These are phyloP conservation scores for Botryotinia convoluta DNA, from an alignment of 2,329 filamentous ascomycete species.

Conservation along the genomic window DNA sequence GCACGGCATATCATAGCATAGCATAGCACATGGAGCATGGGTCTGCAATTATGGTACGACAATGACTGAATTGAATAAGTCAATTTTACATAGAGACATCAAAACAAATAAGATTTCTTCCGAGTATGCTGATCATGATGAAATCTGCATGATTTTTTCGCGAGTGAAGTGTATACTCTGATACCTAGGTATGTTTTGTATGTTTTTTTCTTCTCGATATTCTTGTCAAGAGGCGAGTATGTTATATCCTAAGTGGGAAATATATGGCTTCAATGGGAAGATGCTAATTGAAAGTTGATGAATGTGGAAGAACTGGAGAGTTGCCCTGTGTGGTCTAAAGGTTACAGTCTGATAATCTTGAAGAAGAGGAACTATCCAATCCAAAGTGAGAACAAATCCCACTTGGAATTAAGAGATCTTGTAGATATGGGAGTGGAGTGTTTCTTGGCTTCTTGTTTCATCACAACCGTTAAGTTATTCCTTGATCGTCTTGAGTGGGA, in stretches of 20 bases:
- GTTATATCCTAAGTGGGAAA: background rate
- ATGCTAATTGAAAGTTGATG: background rate
- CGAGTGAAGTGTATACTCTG: background rate
- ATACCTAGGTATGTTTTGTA: background rate
- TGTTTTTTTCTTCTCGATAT: too few relatives aligned
- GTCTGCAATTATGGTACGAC: background rate
- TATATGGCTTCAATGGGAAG: background rate
- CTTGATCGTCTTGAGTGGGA: background rate
- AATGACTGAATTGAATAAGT: background rate
- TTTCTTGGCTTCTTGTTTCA: background rate
- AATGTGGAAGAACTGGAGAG: background rate
- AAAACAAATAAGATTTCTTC: background rate
- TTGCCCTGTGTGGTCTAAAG: background rate
- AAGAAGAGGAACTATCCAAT: background rate
- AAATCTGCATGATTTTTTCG: too few relatives aligned
- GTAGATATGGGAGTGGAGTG: background rate
- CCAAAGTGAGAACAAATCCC: background rate
- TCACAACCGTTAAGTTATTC: background rate
- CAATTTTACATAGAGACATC: background rate
- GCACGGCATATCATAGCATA: background rate
- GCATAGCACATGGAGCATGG: background rate
- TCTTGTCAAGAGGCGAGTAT: background rate
- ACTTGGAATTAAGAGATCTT: background rate
- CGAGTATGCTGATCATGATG: background rate
- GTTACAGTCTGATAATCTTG: background rate